Conservation (phyloP, 192 early-diverging fungal genomes). For the Helicostylum pulchrum region DNA sequence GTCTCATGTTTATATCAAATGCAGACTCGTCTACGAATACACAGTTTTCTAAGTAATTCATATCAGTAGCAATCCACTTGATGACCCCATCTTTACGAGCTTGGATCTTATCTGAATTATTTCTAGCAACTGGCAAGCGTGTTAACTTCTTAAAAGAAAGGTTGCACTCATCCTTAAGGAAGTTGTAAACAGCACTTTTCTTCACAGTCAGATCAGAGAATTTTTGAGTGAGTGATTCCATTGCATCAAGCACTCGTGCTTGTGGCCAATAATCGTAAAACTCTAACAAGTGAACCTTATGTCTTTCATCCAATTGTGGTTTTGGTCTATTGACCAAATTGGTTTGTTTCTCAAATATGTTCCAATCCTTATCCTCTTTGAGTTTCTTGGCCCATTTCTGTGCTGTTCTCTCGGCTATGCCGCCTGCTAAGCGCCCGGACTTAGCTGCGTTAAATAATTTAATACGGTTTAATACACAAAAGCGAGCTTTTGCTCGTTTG, state of each 20-base stretch:
- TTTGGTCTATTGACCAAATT: slow-evolving; percentile 16
- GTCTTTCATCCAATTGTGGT: slow-evolving; percentile 10
- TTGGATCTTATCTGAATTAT: slow-evolving; percentile 8
- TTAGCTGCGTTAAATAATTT: slow-evolving; percentile 1
- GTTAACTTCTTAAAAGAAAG: slow-evolving; percentile 13
- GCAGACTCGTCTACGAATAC: slow-evolving; percentile 17
- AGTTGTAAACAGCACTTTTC: slow-evolving; percentile 4
- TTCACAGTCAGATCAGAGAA: slow-evolving; percentile 7
- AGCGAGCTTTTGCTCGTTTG: slow-evolving; percentile 10
- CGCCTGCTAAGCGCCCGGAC: slow-evolving; percentile 4
- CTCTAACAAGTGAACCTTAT: slow-evolving; percentile 13
- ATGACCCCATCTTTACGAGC: slow-evolving; percentile 1
- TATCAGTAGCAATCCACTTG: slow-evolving; percentile 9
- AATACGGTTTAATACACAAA: slow-evolving; percentile 13
- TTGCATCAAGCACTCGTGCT: slow-evolving; percentile 6
- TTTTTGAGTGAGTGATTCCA: slow-evolving; percentile 4
- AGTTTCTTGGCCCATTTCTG: slow-evolving; percentile 12
- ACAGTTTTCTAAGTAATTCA: slow-evolving; percentile 16
- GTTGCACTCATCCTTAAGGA: slow-evolving; percentile 16
- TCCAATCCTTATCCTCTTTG: slow-evolving; percentile 12
- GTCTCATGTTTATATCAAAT: slow-evolving; percentile 17
- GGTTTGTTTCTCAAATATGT: slow-evolving; percentile 10
- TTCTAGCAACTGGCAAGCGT: slow-evolving; percentile 6
- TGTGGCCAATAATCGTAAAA: slow-evolving; percentile 9
- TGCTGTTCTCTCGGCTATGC: background rate